Evolutionary conservation across 306 rosid species (phyloP).

Genomic region (Cucumis sativus): DNA sequence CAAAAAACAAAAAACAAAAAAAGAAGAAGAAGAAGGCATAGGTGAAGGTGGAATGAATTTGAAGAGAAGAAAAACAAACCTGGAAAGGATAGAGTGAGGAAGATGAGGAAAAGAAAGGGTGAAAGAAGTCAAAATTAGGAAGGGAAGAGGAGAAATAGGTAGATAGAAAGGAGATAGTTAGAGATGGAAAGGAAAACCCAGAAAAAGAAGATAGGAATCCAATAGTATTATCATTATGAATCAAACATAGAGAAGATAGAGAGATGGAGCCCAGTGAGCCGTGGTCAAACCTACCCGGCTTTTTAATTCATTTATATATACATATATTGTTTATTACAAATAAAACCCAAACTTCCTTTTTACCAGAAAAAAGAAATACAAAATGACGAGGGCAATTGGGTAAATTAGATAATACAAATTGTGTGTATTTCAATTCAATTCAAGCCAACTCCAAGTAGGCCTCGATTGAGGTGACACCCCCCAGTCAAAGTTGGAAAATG

Average conservation of each 20-base stretch:
- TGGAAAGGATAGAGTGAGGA: not conserved
- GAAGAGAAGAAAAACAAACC: not conserved
- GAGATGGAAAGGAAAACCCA: not conserved
- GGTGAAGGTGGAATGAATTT: not conserved
- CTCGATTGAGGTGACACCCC: constrained; percentile 65
- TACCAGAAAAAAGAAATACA: too few species aligned
- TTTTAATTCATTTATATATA: not conserved
- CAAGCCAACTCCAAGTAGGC: constrained; percentile 34
- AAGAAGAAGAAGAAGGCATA: not conserved
- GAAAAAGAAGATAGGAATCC: constrained; percentile 17
- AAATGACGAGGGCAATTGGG: not conserved
- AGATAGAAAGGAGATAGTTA: constrained; percentile 2
- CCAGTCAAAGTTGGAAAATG: constrained; percentile 54
- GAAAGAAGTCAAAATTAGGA: not conserved
- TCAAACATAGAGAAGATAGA: not conserved
- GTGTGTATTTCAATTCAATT: constrained; percentile 20
- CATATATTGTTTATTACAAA: too few species aligned
- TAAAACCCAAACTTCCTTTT: too few species aligned
- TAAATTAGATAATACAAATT: not conserved
- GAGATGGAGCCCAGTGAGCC: constrained; percentile 47
- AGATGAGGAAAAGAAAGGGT: not conserved
- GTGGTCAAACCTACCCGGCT: constrained; percentile 72
- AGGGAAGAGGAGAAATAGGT: constrained; percentile 16
- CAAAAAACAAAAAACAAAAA: too few species aligned
- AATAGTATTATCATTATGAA: not conserved